phyloP scores from a whole-genome alignment of 2,329 filamentous ascomycete species.

The Zasmidium angulare region DNA sequence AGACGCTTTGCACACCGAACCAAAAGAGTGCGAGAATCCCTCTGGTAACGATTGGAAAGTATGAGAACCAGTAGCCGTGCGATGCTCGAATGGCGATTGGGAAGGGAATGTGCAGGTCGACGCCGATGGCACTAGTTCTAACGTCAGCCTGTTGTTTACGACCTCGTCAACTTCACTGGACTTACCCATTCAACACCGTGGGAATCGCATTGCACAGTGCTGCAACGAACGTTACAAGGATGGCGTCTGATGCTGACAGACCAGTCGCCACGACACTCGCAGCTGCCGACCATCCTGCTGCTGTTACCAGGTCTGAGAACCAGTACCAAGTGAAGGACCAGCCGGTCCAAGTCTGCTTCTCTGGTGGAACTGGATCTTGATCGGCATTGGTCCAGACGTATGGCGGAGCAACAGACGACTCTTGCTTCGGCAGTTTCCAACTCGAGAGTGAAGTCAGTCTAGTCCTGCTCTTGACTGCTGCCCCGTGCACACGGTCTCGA shows the following conservation, averaged over 20 bases:
- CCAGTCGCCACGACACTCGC: slow-evolving; percentile 51
- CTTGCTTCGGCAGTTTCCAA: slow-evolving; percentile 51
- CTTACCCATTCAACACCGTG: slow-evolving; percentile 53
- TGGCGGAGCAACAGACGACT: slow-evolving; percentile 46
- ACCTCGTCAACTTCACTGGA: neutral
- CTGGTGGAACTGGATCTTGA: slow-evolving; percentile 40
- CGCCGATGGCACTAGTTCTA: slow-evolving; percentile 36
- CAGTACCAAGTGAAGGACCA: slow-evolving; percentile 43
- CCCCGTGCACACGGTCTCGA: neutral
- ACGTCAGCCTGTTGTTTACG: neutral
- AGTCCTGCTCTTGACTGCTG: slow-evolving; percentile 3
- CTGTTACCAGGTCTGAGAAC: slow-evolving; percentile 41
- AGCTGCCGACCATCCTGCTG: slow-evolving; percentile 38
- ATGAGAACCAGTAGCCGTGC: slow-evolving; percentile 23
- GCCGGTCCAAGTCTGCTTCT: slow-evolving; percentile 38
- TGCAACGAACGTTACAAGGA: slow-evolving; percentile 31
- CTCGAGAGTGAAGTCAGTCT: slow-evolving; percentile 7
- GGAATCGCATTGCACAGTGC: slow-evolving; percentile 57
- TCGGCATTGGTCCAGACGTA: slow-evolving; percentile 43
- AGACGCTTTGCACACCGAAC: slow-evolving; percentile 23
- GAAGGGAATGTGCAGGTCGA: slow-evolving; percentile 48
- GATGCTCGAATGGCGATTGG: slow-evolving; percentile 15
- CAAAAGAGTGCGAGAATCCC: slow-evolving; percentile 26
- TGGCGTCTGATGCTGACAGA: slow-evolving; percentile 53
- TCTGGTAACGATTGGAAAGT: slow-evolving; percentile 23